phyloP scores from a whole-genome alignment of 441 rosid genomes.

The Brassica hybrid region DNA sequence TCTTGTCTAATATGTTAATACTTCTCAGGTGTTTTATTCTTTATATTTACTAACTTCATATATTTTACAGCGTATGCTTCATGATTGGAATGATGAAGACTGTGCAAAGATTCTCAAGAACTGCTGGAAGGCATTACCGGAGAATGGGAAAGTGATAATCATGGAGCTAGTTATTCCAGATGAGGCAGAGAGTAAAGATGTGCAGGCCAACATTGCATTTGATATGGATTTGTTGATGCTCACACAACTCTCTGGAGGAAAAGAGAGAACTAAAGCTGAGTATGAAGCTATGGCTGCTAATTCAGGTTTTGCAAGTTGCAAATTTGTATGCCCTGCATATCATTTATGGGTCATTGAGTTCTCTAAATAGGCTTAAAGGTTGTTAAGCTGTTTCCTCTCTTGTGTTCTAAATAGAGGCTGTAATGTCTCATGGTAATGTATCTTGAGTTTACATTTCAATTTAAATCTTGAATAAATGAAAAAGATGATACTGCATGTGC shows the following conservation, averaged over 20 bases:
- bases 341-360: constrained; percentile 45
- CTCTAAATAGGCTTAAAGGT: constrained; percentile 1
- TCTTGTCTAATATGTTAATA: not conserved
- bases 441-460: constrained; percentile 11
- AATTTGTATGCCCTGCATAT: constrained; percentile 37
- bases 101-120: constrained; percentile 52
- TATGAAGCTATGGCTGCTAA: constrained; percentile 43
- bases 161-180: constrained; percentile 45
- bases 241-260: constrained; percentile 42
- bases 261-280: constrained; percentile 47
- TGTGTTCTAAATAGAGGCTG: not conserved
- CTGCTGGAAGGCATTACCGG: constrained; percentile 47
- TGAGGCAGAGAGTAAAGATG: constrained; percentile 22
- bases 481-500: not conserved
- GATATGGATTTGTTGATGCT: constrained; percentile 45
- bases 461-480: not conserved
- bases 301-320: constrained; percentile 39
- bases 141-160: constrained; percentile 48
- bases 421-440: not conserved
- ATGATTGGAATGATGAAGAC: constrained; percentile 55
- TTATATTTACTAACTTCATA: not conserved
- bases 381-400: not conserved
- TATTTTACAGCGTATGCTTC: constrained; percentile 42
- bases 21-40: not conserved
- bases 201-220: constrained; percentile 29